Evolutionary conservation across 2,329 filamentous ascomycete species (phyloP), one percentile per base, ranked within the genome.

Genomic region (Cercospora citrullina): DNA sequence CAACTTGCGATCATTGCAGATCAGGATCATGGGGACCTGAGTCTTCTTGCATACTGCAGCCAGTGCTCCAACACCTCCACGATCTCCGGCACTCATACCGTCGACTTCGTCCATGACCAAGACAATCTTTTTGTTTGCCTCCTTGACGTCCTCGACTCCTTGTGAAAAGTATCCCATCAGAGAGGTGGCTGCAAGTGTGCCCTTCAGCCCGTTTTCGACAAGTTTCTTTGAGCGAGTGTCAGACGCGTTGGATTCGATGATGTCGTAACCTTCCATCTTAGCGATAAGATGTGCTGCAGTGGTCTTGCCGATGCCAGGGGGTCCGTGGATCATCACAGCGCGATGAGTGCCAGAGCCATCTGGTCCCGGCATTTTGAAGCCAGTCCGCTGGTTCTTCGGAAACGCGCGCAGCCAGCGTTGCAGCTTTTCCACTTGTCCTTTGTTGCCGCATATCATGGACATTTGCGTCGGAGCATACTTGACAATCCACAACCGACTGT

Each of bases 41-140:
- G 94, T 95, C 84, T 96, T 97, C 82, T 92, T 97, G 85, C 94
- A 97, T 64, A 97, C 91, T 67, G 95, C 93, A 66, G 95, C 94
- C 66, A 99, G 85, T 31, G 95, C 95, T 61, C 94, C 95, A 59
- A 99, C 95, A 79, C 95, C 95, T 72, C 95, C 95, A 69, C 95
- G 90, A 78, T 99, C 95, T 77, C 95, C 95, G 39, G 93, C 94
- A 69, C 94, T 98, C 95, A 99, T 98, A 63, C 95, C 95, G 75
- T 99, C 95, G 4, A 99, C 95, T 80, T 99, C 95, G 74, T 99
- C 95, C 95, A 99, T 98, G 81, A 99, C 93, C 60, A 99, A 83
- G 5, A 97, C 92, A 36, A 98, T 89, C 74, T 97, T 97, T 83
- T 96, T 96, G 83, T 95, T 98, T 16, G 85, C 85, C 4, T 84